Conservation (phyloP, 2,329 filamentous ascomycete genomes). For the Sphaerulina populicola region DNA sequence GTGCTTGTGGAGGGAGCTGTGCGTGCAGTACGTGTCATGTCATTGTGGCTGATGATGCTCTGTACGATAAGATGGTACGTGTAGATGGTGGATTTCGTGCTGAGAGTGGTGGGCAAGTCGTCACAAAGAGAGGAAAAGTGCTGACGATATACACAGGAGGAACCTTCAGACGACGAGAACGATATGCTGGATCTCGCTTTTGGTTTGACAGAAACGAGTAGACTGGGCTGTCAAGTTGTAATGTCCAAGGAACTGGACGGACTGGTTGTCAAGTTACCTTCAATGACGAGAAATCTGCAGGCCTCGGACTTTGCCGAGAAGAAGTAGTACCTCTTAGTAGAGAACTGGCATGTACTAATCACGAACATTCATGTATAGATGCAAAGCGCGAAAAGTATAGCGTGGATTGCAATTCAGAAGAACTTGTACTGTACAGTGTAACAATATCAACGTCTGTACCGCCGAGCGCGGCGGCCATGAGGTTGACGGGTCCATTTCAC, state of each 20-base stretch:
- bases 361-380: neutral
- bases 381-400: neutral
- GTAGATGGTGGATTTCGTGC: no score
- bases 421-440: neutral
- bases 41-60: conserved; percentile 64
- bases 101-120: neutral
- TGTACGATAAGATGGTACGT: conserved; percentile 37
- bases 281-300: conserved; percentile 93
- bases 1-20: conserved; percentile 88
- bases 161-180: conserved; percentile 51
- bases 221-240: conserved; percentile 80
- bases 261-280: conserved; percentile 71
- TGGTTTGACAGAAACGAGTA: conserved; percentile 74
- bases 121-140: neutral
- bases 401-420: neutral
- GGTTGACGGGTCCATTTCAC: neutral
- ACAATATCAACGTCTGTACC: neutral
- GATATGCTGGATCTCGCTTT: conserved; percentile 89
- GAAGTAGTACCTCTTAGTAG: conserved; percentile 19
- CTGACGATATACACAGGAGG: conserved; percentile 25
- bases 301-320: conserved; percentile 69
- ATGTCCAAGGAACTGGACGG: conserved; percentile 91
- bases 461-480: neutral
- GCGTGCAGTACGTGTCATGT: conserved; percentile 91
- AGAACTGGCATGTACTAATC: neutral